phyloP scores from a whole-genome alignment of 371 early-diverging fungal genomes.

The Mortierella sp. region DNA sequence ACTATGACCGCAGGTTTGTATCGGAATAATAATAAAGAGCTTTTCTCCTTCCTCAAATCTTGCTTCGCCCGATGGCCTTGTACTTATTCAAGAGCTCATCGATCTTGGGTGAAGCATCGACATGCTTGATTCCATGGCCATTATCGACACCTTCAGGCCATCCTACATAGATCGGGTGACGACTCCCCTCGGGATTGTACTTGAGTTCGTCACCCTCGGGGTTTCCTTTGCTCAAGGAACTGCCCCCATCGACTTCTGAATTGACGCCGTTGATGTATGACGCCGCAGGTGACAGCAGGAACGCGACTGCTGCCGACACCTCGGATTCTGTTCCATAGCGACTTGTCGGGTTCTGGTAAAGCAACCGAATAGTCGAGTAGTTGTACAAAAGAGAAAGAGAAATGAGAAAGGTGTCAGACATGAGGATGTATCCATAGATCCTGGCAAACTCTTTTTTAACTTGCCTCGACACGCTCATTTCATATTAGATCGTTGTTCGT shows the following conservation, averaged over 20 bases:
- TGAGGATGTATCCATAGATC: too few relatives aligned
- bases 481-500: background rate
- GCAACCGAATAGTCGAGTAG: too few relatives aligned
- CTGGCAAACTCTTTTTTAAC: too few relatives aligned
- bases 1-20: background rate
- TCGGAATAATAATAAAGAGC: background rate
- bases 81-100: slow-evolving; percentile 47
- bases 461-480: too few relatives aligned
- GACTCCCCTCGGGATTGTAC: slow-evolving; percentile 48
- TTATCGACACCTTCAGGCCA: slow-evolving; percentile 55
- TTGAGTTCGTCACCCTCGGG: slow-evolving; percentile 44
- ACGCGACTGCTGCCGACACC: slow-evolving; percentile 61
- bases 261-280: slow-evolving; percentile 63
- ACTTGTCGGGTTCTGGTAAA: slow-evolving; percentile 63
- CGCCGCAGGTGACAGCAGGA: slow-evolving; percentile 62
- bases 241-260: slow-evolving; percentile 57
- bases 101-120: slow-evolving; percentile 44
- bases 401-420: background rate
- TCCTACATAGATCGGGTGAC: slow-evolving; percentile 43
- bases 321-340: slow-evolving; percentile 68
- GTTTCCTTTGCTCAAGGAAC: slow-evolving; percentile 53
- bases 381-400: background rate
- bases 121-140: slow-evolving; percentile 47
- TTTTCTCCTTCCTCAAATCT: background rate
- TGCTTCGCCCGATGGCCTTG: slow-evolving; percentile 37